These are phyloP conservation scores for Symbiodinium natans DNA, from an alignment of 73 alveolate genomes.

Conservation along the genomic window DNA sequence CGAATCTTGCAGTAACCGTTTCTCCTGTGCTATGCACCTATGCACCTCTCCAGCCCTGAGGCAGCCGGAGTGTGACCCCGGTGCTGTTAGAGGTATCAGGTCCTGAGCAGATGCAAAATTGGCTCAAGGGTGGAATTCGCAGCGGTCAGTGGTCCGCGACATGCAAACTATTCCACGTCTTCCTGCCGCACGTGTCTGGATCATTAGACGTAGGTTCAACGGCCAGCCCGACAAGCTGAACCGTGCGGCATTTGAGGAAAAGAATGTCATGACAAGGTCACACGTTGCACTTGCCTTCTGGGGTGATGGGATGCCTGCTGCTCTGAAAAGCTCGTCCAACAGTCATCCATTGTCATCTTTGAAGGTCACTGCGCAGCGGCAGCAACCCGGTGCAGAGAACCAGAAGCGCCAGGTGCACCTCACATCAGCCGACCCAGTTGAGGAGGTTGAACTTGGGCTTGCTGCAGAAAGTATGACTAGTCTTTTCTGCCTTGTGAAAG, in stretches of 20 bases:
- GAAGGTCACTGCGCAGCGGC: not conserved
- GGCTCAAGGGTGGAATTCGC: not conserved
- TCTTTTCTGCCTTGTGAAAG: not conserved
- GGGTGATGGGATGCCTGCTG: too few species aligned
- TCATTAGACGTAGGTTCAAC: too few species aligned
- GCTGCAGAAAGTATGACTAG: not conserved
- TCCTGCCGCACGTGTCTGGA: too few species aligned
- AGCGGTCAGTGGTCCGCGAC: too few species aligned
- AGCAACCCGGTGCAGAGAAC: constrained; percentile 52
- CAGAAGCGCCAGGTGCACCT: constrained; percentile 70
- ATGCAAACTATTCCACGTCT: too few species aligned
- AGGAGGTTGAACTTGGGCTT: not conserved
- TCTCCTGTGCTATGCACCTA: too few species aligned
- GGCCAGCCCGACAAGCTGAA: not conserved
- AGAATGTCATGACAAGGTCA: not conserved
- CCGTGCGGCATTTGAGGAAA: not conserved
- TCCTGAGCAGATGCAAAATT: not conserved
- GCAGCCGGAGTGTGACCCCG: constrained; percentile 70
- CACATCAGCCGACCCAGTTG: not conserved
- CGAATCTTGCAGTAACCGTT: too few species aligned
- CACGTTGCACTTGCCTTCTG: not conserved
- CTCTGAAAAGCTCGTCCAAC: too few species aligned
- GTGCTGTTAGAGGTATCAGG: not conserved
- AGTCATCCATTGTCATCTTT: too few species aligned
- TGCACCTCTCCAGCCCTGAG: too few species aligned